Evolutionary conservation across 225 moss, liverwort and hornwort genomes (phyloP), one percentile per base, ranked within the genome.

Genomic region (Neckera pumila): DNA sequence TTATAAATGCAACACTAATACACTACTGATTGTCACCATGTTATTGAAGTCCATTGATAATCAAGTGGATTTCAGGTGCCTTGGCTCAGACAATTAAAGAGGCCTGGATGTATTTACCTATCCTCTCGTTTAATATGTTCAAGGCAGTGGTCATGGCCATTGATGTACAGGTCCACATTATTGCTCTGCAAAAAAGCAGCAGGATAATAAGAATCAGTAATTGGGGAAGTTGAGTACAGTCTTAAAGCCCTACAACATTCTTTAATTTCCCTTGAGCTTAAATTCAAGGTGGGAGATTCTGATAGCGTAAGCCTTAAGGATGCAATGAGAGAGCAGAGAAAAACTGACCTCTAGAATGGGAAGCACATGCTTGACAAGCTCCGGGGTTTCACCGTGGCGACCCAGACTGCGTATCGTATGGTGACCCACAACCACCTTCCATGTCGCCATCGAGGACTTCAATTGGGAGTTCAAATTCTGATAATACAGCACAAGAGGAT

Each of bases 401-500:
- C 96, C 96, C 17, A 94, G 54, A 85, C 96, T 96, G n/a, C 94
- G 92, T 79, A 96, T 95, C 6, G 95, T 90, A 83, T 96, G 96
- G 86, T 96, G 96, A 3, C 95, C 96, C 64, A 96, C 90, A 42
- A 95, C 96, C 85, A 96, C 90, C 86, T 96, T 96, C 96, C 96
- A 96, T 78, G 83, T 88, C 49, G 95, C 96, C 66, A 69, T 58
- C 12, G 96, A 96, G 27, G 89, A 89, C 73, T 92, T 86, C 85
- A 95, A 86, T 20, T 87, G 88, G 20, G 73, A 76, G 58, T 79
- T 87, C 89, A 95, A 90, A 76, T 90, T 87, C 96, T 96, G 91
- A 5, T 10, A 30, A 56, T 21, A 36, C 23, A 90, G 20, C 49
- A 47, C 62, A 11, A 62, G 51, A 15, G 63, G 25, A 51, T 60